phyloP scores from a whole-genome alignment of 1,139 yeast genomes.

The Magnusiomyces sp. region DNA sequence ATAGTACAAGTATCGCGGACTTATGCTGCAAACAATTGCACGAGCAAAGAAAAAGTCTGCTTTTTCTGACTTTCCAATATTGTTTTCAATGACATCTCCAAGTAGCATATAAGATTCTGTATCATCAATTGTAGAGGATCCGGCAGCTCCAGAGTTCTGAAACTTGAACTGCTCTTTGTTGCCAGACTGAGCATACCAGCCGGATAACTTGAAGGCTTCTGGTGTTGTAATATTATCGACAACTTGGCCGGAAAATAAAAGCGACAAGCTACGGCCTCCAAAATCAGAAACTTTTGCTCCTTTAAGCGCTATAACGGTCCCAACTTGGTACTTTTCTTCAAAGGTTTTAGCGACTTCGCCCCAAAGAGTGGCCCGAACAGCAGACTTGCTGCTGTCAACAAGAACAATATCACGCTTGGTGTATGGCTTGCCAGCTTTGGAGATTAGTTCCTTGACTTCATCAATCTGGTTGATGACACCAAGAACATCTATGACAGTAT shows the following conservation, averaged over 20 bases:
- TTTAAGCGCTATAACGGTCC: slow-evolving; percentile 84
- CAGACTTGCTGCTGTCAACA: slow-evolving; percentile 77
- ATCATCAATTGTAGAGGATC: slow-evolving; percentile 26
- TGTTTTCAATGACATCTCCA: slow-evolving; percentile 56
- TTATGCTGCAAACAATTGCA: slow-evolving; percentile 60
- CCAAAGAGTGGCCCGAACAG: slow-evolving; percentile 83
- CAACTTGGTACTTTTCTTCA: slow-evolving; percentile 45
- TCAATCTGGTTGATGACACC: slow-evolving; percentile 76
- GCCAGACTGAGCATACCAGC: slow-evolving; percentile 91
- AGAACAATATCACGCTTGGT: slow-evolving; percentile 82
- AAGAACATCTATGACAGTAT: slow-evolving; percentile 71
- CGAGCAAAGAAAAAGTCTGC: slow-evolving; percentile 72
- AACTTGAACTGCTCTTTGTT: slow-evolving; percentile 51
- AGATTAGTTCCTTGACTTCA: slow-evolving; percentile 71
- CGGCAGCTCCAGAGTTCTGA: slow-evolving; percentile 36
- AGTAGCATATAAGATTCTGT: slow-evolving; percentile 33
- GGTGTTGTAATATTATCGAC: slow-evolving; percentile 78
- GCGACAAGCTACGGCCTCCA: slow-evolving; percentile 75
- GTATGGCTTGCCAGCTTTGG: slow-evolving; percentile 86
- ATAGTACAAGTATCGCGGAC: slow-evolving; percentile 57
- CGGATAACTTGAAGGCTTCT: slow-evolving; percentile 80
- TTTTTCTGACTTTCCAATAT: slow-evolving; percentile 55
- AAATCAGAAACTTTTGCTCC: slow-evolving; percentile 87
- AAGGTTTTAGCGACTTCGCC: slow-evolving; percentile 78
- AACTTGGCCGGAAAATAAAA: slow-evolving; percentile 71